These are phyloP conservation scores for Eimeria praecox DNA, from an alignment of 169 alveolate species.

Conservation along the genomic window DNA sequence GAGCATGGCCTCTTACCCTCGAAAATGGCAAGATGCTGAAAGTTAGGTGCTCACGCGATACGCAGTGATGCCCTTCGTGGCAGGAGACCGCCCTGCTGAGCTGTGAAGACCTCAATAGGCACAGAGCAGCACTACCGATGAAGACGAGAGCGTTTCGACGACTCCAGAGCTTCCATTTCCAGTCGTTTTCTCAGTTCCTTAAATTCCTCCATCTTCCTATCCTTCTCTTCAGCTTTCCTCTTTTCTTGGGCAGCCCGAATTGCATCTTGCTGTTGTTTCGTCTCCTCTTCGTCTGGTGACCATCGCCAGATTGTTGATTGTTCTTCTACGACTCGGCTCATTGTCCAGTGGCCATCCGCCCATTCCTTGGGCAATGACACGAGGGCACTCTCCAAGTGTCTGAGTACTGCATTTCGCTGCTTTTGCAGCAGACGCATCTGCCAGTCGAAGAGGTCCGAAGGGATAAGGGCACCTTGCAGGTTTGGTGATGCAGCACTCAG, in stretches of 20 bases:
- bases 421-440: slow-evolving; percentile 43
- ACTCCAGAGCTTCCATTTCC: slow-evolving; percentile 61
- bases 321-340: slow-evolving; percentile 13
- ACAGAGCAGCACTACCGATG: not conserved
- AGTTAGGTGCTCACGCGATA: not conserved
- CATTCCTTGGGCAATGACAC: slow-evolving; percentile 29
- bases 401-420: slow-evolving; percentile 41
- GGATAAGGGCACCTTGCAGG: slow-evolving; percentile 30
- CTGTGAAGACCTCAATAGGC: not conserved
- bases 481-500: slow-evolving; percentile 13
- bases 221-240: slow-evolving; percentile 36
- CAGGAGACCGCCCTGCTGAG: not conserved
- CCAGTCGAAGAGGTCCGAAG: slow-evolving; percentile 62
- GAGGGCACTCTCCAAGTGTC: slow-evolving; percentile 2
- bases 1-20: too few species aligned
- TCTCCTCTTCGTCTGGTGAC: slow-evolving; percentile 55
- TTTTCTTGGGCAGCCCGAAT: not conserved
- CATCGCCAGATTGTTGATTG: slow-evolving; percentile 49
- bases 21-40: not conserved
- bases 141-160: not conserved
- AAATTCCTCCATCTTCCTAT: not conserved
- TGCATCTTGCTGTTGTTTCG: slow-evolving; percentile 13
- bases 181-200: slow-evolving; percentile 29
- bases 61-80: not conserved
- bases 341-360: slow-evolving; percentile 39